A percentile compares a stretch with the other conserved stretches of the same genome.
phyloP scores from a whole-genome alignment of 768 basidiomycete species.

The Kwoniella botswanensis region DNA sequence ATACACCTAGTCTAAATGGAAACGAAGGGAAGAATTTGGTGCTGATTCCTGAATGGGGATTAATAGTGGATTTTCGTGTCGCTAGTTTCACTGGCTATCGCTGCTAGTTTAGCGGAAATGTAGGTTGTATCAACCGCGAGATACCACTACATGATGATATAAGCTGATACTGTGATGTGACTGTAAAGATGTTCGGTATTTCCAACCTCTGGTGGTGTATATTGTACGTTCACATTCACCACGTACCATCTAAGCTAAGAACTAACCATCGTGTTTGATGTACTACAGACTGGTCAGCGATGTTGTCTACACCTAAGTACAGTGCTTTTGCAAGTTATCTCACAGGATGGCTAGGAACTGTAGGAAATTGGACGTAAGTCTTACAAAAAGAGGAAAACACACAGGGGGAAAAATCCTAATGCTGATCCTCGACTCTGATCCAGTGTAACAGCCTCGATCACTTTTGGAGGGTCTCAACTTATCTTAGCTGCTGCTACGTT shows the following conservation, averaged over 20 bases:
- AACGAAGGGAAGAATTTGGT: not conserved
- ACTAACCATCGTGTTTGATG: too few species aligned
- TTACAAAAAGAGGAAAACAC: not conserved
- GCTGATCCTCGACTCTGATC: not conserved
- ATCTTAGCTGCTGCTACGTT: constrained; percentile 68
- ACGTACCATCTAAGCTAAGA: too few species aligned
- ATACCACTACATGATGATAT: too few species aligned
- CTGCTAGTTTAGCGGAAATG: constrained; percentile 51
- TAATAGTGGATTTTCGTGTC: constrained; percentile 48
- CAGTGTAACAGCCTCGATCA: constrained; percentile 67
- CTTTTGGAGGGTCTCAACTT: constrained; percentile 69
- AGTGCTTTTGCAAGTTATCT: constrained; percentile 68
- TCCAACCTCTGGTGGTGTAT: constrained; percentile 53
- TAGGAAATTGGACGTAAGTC: constrained; percentile 69
- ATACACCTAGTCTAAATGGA: not conserved
- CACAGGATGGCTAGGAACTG: constrained; percentile 71
- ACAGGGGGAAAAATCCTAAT: not conserved
- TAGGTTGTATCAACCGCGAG: constrained; percentile 7
- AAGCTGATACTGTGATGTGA: constrained; percentile 37
- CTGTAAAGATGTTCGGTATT: constrained; percentile 46
- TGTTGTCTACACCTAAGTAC: constrained; percentile 65
- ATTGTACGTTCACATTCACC: constrained; percentile 34
- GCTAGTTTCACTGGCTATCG: constrained; percentile 41
- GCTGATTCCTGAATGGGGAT: not conserved
- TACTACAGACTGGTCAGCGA: constrained; percentile 66